A percentile compares a stretch with the other conserved stretches of the same genome.
Evolutionary conservation across 2,329 filamentous ascomycete species (phyloP).

Genomic region (Pyrenophora graminea): DNA sequence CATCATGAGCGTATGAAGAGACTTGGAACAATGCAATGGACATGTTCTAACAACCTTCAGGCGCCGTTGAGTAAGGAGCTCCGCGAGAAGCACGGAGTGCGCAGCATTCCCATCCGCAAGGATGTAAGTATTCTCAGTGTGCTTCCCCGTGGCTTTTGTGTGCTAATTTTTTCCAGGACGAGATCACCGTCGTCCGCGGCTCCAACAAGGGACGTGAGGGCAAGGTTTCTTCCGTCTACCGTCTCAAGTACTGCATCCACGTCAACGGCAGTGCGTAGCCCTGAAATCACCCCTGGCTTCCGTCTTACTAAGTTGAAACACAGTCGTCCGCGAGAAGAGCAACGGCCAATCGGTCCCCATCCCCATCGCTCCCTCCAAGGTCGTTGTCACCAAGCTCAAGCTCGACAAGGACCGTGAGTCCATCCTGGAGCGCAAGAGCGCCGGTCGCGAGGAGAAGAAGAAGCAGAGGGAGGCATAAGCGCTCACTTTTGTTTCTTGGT

Average conservation of each 20-base stretch:
- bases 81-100: conserved; percentile 97
- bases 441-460: conserved; percentile 74
- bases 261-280: conserved; percentile 70
- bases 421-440: conserved; percentile 84
- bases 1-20: conserved; percentile 81
- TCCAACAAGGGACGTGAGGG: conserved; percentile 97
- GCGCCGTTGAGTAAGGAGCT: conserved; percentile 71
- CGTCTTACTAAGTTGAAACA: conserved; percentile 26
- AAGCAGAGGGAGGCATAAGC: conserved; percentile 66
- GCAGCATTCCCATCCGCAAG: conserved; percentile 90
- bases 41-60: conserved; percentile 42
- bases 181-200: conserved; percentile 90
- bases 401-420: conserved; percentile 91
- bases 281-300: neutral
- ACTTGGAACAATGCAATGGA: conserved; percentile 56
- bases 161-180: conserved; percentile 57
- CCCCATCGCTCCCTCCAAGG: conserved; percentile 94
- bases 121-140: conserved; percentile 58
- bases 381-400: conserved; percentile 98
- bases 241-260: conserved; percentile 88
- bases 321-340: conserved; percentile 91
- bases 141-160: conserved; percentile 12
- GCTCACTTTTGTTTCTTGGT: conserved; percentile 32
- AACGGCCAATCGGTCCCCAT: conserved; percentile 95
- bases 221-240: conserved; percentile 91